Base-by-base conservation (phyloP, 1,139 yeast species). In the Magnusiomyces ingens region DNA sequence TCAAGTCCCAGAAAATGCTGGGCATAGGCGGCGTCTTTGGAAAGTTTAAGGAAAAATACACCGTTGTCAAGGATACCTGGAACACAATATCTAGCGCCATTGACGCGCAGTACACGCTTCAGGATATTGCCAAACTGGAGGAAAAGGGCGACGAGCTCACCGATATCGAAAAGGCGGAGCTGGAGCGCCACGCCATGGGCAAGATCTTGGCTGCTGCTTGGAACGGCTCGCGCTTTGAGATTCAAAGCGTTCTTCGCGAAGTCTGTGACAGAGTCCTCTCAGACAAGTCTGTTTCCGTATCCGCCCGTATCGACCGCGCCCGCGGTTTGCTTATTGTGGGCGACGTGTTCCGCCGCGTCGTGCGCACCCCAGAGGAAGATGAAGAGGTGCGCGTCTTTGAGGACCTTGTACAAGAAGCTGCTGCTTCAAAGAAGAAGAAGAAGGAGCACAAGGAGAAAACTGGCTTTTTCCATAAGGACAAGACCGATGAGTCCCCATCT, bases 131-230 rank as follows among this genome's bases (percentile, higher is more conserved):
- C 42, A 67, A 65, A 52, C 74, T 74, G 52, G 79, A 74, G 53
- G 77, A 76, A 56, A 69, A 71, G 52, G 81, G 76, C 3, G 79
- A 78, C 41, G 78, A 72, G 22, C 29, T 45, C 13, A 17, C 48
- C 8, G 48, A 45, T 3, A 97, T 89, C 65, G 90, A 86, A 57
- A 72, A 87, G 55, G 91, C 89, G 0, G 95, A 88, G 59, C 78
- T 88, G 81, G 98, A 91, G 65, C 84, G 90, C 62, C 77, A 84
- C 55, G 73, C 91, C 48, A 80, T 89, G 80, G 97, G 96, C 43
- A 93, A 91, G 67, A 91, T 91, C 2, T 74, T 91, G 50, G 91
- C 94, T 2, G 97, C 97, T 0, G 96, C 97, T 10, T 91, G 99
- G 99, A 84, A 85, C 50, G 98, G 97, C 0, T 87, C 96, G 21